Evolutionary conservation across 148 eudicot species (phyloP).

Genomic region (Amaranthus cruentus): DNA sequence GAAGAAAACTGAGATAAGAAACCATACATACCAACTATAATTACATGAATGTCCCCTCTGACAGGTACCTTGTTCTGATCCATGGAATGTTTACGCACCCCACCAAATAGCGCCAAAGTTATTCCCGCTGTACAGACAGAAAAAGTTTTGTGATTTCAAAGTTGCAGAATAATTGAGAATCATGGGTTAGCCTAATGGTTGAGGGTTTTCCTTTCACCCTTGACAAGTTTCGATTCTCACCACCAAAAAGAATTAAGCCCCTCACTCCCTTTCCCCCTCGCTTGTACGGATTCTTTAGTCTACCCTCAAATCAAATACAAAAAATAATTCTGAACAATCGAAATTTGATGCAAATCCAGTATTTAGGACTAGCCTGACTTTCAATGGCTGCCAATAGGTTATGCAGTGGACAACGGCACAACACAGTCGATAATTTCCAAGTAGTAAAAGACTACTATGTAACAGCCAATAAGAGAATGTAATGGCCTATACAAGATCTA

Average conservation of each 20-base stretch:
- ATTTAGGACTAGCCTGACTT: neutral
- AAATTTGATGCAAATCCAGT: neutral
- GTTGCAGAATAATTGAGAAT: neutral
- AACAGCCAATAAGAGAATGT: neutral
- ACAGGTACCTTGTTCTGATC: constrained; percentile 98
- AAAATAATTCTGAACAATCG: neutral
- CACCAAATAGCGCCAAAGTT: constrained; percentile 81
- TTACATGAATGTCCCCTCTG: constrained; percentile 94
- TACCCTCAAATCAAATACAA: too few species aligned
- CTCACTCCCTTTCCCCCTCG: too few species aligned
- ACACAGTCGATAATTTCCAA: neutral
- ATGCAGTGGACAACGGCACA: neutral
- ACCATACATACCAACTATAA: constrained; percentile 69
- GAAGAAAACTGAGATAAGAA: constrained; percentile 14
- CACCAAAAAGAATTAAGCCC: too few species aligned
- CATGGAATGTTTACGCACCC: constrained; percentile 83
- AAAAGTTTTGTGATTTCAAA: constrained; percentile 12
- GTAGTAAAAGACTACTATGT: neutral
- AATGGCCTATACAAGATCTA: neutral
- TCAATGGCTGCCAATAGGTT: neutral
- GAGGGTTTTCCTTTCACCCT: too few species aligned
- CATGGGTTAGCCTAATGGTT: too few species aligned
- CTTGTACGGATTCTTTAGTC: too few species aligned
- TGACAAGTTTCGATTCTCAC: too few species aligned
- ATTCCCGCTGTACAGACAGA: constrained; percentile 66